A percentile compares a stretch with the other conserved stretches of the same genome.
These are phyloP conservation scores for Verbascum thapsus DNA, from an alignment of 257 asterid species.

Conservation along the genomic window DNA sequence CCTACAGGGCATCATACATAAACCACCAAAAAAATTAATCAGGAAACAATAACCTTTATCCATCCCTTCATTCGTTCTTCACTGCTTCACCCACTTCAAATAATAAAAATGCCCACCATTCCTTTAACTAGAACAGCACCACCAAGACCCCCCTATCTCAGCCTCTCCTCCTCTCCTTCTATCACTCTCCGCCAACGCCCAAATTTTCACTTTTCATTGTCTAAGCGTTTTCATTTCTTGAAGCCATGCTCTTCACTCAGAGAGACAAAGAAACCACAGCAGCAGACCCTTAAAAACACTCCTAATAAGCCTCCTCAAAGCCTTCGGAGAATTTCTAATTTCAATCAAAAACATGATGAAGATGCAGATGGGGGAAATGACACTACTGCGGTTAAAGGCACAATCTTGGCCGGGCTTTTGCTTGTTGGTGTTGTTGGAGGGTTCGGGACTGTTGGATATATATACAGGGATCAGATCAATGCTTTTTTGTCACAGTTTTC, in stretches of 20 bases:
- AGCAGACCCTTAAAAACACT: conserved; percentile 53
- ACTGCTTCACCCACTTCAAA: conserved; percentile 10
- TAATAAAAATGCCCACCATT: conserved; percentile 69
- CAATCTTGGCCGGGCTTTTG: conserved; percentile 69
- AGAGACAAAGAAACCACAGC: conserved; percentile 74
- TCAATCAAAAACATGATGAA: conserved; percentile 45
- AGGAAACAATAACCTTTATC: conserved; percentile 22
- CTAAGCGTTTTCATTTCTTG: conserved; percentile 68
- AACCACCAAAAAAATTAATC: conserved; percentile 2
- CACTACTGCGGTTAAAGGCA: conserved; percentile 70
- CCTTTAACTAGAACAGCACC: conserved; percentile 50
- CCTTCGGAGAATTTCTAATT: conserved; percentile 54
- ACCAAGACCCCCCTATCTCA: conserved; percentile 46
- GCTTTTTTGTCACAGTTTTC: conserved; percentile 79
- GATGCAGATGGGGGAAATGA: conserved; percentile 41
- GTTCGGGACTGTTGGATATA: conserved; percentile 74
- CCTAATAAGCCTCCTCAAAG: conserved; percentile 66
- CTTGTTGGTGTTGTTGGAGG: conserved; percentile 83
- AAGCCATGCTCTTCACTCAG: conserved; percentile 80
- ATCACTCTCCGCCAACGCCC: conserved; percentile 40
- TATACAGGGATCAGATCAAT: conserved; percentile 87
- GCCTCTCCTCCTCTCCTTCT: conserved; percentile 42
- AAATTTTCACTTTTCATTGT: conserved; percentile 38
- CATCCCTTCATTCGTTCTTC: conserved; percentile 22
- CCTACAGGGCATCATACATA: conserved; percentile 14